Conservation (phyloP, 2,329 filamentous ascomycete species). For the Drechslerella coelobrocha region DNA sequence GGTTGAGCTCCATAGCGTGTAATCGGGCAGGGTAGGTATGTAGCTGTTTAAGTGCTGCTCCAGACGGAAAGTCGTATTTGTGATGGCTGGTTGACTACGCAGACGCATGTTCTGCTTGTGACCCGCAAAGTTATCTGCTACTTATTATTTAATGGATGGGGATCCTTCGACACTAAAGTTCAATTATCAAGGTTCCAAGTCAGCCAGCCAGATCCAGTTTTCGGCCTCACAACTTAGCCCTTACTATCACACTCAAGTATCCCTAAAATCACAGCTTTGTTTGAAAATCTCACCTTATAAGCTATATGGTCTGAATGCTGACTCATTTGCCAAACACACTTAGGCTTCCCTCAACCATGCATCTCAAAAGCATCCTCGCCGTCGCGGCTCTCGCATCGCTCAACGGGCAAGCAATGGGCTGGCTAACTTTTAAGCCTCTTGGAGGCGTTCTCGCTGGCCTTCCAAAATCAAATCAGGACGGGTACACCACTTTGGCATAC, state of each 20-base stretch:
- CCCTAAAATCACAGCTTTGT: neutral
- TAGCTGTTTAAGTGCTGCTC: neutral
- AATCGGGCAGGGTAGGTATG: too few species aligned
- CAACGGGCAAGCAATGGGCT: slow-evolving; percentile 19
- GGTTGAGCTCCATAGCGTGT: neutral
- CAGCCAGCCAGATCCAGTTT: neutral
- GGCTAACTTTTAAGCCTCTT: slow-evolving; percentile 25
- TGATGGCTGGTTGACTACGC: too few species aligned
- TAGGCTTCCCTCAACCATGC: slow-evolving; percentile 7
- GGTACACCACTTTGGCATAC: slow-evolving; percentile 33
- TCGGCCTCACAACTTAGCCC: neutral
- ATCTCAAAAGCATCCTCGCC: slow-evolving; percentile 23
- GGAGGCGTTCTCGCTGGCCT: slow-evolving; percentile 20
- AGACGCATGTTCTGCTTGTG: too few species aligned
- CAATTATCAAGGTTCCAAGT: neutral
- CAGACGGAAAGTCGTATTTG: neutral
- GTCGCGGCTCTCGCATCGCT: slow-evolving; percentile 15
- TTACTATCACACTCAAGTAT: too few species aligned
- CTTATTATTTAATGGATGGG: neutral
- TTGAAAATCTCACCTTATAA: neutral
- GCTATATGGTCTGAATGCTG: neutral
- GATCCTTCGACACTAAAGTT: neutral
- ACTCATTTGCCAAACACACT: neutral
- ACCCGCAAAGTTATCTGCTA: neutral
- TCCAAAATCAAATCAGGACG: slow-evolving; percentile 22